A percentile compares a stretch with the other conserved stretches of the same genome.
phyloP scores from a whole-genome alignment of 495 filamentous ascomycete species.

The Trichoderma parareesei region DNA sequence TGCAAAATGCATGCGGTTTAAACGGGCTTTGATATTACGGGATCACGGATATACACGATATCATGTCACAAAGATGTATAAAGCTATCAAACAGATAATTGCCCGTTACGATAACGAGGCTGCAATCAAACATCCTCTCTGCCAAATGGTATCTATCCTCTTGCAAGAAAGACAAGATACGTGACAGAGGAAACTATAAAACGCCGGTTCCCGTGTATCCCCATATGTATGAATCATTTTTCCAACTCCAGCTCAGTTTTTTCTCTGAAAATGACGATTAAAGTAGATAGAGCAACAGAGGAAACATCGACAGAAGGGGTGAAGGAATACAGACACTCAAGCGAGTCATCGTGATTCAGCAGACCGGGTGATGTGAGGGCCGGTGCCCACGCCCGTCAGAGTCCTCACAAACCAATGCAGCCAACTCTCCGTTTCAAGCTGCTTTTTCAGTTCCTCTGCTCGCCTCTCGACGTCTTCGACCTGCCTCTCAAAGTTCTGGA shows the following conservation, averaged over 20 bases:
- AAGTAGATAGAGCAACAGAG: background rate
- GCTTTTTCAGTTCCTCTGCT: slow-evolving; percentile 58
- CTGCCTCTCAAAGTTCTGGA: slow-evolving; percentile 71
- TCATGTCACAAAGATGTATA: slow-evolving; percentile 4
- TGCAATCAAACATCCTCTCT: slow-evolving; percentile 6
- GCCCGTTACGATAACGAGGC: background rate
- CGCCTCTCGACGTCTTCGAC: slow-evolving; percentile 71
- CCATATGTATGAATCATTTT: background rate
- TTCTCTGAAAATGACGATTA: background rate
- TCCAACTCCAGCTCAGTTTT: background rate
- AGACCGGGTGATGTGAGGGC: slow-evolving; percentile 40
- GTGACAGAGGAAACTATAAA: background rate
- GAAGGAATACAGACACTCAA: background rate
- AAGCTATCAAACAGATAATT: background rate
- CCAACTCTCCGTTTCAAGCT: slow-evolving; percentile 56
- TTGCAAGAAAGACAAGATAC: background rate
- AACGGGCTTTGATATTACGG: slow-evolving; percentile 1
- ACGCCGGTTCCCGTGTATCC: slow-evolving; percentile 1
- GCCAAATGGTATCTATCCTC: slow-evolving; percentile 7
- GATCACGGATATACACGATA: background rate
- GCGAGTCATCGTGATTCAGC: background rate
- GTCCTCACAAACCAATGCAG: slow-evolving; percentile 51
- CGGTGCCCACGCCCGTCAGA: slow-evolving; percentile 51
- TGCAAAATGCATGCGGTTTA: background rate
- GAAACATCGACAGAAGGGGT: background rate